Percentiles rank a stretch among this genome's conserved stretches.
Evolutionary conservation across 306 rosid genomes (phyloP).

Genomic region (Begonia loranthoides): DNA sequence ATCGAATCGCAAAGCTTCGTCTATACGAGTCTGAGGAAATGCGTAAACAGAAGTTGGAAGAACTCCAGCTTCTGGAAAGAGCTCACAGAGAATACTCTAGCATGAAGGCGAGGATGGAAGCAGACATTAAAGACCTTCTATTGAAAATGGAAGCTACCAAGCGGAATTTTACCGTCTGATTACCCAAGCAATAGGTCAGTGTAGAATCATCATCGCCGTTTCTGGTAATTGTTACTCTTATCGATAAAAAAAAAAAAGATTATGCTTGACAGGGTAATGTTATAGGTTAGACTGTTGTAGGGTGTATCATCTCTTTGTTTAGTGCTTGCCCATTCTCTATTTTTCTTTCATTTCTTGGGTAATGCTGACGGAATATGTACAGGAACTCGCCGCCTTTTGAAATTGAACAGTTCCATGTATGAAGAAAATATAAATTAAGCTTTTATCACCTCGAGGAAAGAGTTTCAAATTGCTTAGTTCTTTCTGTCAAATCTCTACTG

Average conservation of each 20-base stretch:
- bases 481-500: too few relatives aligned
- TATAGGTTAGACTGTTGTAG: background rate
- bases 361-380: conserved; percentile 10
- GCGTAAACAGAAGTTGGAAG: conserved; percentile 70
- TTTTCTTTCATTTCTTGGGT: conserved; percentile 12
- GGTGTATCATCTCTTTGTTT: background rate
- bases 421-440: background rate
- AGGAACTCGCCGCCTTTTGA: background rate
- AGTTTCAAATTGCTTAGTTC: too few relatives aligned
- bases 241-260: too few relatives aligned
- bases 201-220: too few relatives aligned
- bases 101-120: conserved; percentile 88
- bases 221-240: too few relatives aligned
- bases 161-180: conserved; percentile 58
- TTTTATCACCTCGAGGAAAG: too few relatives aligned
- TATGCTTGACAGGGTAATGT: too few relatives aligned
- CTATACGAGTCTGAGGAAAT: conserved; percentile 55
- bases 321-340: background rate
- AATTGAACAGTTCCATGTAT: conserved; percentile 1
- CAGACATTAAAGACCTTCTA: conserved; percentile 75
- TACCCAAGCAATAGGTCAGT: conserved; percentile 2
- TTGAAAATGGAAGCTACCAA: conserved; percentile 94
- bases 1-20: conserved; percentile 56
- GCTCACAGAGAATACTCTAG: conserved; percentile 62
- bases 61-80: conserved; percentile 66